These are phyloP conservation scores for Alternaria brassicae DNA, from an alignment of 2,329 filamentous ascomycete species.

Conservation along the genomic window DNA sequence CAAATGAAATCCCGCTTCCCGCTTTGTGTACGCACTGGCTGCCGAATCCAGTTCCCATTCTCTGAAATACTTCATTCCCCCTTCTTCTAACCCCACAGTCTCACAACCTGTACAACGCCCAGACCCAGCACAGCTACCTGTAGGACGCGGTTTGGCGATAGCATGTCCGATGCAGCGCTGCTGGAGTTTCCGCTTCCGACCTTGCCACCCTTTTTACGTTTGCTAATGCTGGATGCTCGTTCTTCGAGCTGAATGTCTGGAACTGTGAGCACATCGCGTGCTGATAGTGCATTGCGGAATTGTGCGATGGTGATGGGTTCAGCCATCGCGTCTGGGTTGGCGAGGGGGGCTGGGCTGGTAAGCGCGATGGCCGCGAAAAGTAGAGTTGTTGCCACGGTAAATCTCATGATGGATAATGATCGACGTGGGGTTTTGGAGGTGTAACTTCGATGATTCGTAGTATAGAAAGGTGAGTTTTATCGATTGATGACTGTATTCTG, in stretches of 20 bases:
- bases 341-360: slow-evolving; percentile 36
- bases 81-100: slow-evolving; percentile 28
- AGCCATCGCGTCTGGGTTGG: slow-evolving; percentile 22
- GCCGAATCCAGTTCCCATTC: background rate
- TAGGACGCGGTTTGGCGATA: slow-evolving; percentile 31
- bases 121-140: slow-evolving; percentile 37
- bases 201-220: slow-evolving; percentile 19
- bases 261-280: slow-evolving; percentile 18
- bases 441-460: background rate
- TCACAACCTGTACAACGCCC: slow-evolving; percentile 32
- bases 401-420: slow-evolving; percentile 32
- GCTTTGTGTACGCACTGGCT: background rate
- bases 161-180: slow-evolving; percentile 26
- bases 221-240: slow-evolving; percentile 13
- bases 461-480: background rate
- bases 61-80: background rate
- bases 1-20: too few species aligned
- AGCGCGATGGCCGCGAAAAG: slow-evolving; percentile 36
- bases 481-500: background rate
- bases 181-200: slow-evolving; percentile 14
- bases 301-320: slow-evolving; percentile 8
- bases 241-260: slow-evolving; percentile 28
- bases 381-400: slow-evolving; percentile 29
- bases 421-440: background rate
- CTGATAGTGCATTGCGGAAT: slow-evolving; percentile 11